A percentile compares a stretch with the other conserved stretches of the same genome.
These are phyloP conservation scores for Gyrodon lividus DNA, from an alignment of 768 basidiomycete genomes.

Conservation along the genomic window DNA sequence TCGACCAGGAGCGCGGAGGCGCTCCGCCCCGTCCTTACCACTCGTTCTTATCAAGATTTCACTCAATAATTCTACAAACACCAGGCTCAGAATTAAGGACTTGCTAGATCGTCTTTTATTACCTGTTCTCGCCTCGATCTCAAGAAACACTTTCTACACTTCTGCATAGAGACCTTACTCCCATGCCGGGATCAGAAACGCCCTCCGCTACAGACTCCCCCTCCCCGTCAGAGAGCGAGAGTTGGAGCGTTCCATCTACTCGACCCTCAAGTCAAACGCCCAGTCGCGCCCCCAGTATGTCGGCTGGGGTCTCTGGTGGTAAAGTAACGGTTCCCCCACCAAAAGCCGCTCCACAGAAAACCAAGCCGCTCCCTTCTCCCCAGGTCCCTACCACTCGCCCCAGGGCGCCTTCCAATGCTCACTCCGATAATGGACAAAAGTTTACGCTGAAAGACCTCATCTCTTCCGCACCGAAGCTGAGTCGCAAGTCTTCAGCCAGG, in stretches of 20 bases:
- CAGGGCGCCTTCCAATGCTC: conserved; percentile 46
- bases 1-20: too few species aligned
- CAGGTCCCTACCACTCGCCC: conserved; percentile 28
- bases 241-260: conserved; percentile 61
- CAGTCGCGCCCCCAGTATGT: conserved; percentile 40
- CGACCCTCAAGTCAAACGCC: conserved; percentile 56
- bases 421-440: conserved; percentile 62
- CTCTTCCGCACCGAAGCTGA: conserved; percentile 69
- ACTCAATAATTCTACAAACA: neutral
- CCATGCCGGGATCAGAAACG: conserved; percentile 41
- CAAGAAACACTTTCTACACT: neutral
- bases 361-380: conserved; percentile 17
- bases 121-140: neutral
- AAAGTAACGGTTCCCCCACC: conserved; percentile 32
- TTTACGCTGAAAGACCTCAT: conserved; percentile 86
- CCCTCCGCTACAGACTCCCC: conserved; percentile 45
- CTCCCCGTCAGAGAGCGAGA: conserved; percentile 56
- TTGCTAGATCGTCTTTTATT: neutral
- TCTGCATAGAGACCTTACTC: too few species aligned
- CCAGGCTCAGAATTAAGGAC: neutral
- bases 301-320: conserved; percentile 38
- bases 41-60: neutral
- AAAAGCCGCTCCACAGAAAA: conserved; percentile 21
- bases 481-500: conserved; percentile 67
- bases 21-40: too few species aligned